Percentiles rank a stretch among this genome's conserved stretches.
Evolutionary conservation across 225 moss, liverwort and hornwort genomes (phyloP).

Genomic region (Marchantia polymorpha): DNA sequence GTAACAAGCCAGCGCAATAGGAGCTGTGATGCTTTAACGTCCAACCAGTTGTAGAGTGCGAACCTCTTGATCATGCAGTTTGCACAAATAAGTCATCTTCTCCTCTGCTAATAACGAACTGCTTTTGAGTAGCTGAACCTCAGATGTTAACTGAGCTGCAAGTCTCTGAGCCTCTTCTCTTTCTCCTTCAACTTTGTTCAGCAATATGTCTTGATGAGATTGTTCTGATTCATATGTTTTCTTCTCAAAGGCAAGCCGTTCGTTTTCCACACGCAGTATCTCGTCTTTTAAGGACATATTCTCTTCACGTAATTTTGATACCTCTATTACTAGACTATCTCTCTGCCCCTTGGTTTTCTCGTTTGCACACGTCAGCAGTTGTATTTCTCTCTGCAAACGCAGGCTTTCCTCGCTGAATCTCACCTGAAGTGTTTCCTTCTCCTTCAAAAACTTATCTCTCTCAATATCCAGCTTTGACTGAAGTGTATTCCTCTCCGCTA

Average conservation of each 20-base stretch:
- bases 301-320: constrained; percentile 35
- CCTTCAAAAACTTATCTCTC: constrained; percentile 22
- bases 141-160: constrained; percentile 44
- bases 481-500: constrained; percentile 31
- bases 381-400: constrained; percentile 23
- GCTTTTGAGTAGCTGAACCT: constrained; percentile 51
- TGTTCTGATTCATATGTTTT: constrained; percentile 37
- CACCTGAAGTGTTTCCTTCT: constrained; percentile 28
- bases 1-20: not conserved
- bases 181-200: constrained; percentile 40
- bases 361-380: constrained; percentile 25
- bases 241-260: constrained; percentile 46
- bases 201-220: constrained; percentile 27
- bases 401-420: constrained; percentile 22
- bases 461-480: constrained; percentile 31
- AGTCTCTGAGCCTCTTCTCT: constrained; percentile 40
- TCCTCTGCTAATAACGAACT: constrained; percentile 46
- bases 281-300: constrained; percentile 45
- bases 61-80: constrained; percentile 51
- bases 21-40: not conserved
- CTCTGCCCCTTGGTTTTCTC: constrained; percentile 32
- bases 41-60: not conserved
- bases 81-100: constrained; percentile 33
- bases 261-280: constrained; percentile 40
- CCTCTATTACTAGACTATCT: constrained; percentile 27